Evolutionary conservation across 2,329 filamentous ascomycete species (phyloP), one percentile per base, ranked within the genome.

Genomic region (Cladosporium sp.): DNA sequence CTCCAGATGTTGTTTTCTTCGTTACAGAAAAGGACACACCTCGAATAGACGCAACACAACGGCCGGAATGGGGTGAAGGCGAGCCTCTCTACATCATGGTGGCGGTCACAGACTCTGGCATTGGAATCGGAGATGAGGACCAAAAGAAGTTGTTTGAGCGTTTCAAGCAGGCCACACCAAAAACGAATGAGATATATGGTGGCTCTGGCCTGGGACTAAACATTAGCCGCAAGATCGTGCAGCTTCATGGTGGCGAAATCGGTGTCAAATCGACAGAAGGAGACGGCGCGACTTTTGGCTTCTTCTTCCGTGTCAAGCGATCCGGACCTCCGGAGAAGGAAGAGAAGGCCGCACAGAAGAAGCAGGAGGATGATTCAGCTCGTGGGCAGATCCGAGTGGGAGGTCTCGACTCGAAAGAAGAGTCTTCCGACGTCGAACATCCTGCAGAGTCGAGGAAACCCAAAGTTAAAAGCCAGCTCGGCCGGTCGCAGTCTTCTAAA

Each of bases 181-280:
- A 70, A 59, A 71, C 71, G 6, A 64, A 65, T 36, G 67, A 66
- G 20, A 72, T 73, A 11, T 79, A 79, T 43, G 76, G 76, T 9
- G 76, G 76, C 14, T 75, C 73, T 20, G 76, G 76, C 0, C 65
- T 78, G 1, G 77, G 77, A 0, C 68, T 80, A 0, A 78, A 78
- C 60, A 80, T 80, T 51, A 75, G 74, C 7, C 72, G 76, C 15
- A 73, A 78, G 50, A 68, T 80, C 17, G 74, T 75, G 12, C 76
- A 80, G 57, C 54, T 70, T 1, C 70, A 73, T 42, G 77, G 77
- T 22, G 77, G 77, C 5, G 75, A 78, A 39, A 78, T 80, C 47
- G 76, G 77, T 2, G 76, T 78, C 12, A 69, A 67, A 2, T 76
- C 75, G 4, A 60, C 63, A 4, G 63, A 70, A 6, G 74, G 73